Evolutionary conservation across 345 rosid genomes (phyloP), one percentile per base, ranked within the genome.

Genomic region (Brassica incana): DNA sequence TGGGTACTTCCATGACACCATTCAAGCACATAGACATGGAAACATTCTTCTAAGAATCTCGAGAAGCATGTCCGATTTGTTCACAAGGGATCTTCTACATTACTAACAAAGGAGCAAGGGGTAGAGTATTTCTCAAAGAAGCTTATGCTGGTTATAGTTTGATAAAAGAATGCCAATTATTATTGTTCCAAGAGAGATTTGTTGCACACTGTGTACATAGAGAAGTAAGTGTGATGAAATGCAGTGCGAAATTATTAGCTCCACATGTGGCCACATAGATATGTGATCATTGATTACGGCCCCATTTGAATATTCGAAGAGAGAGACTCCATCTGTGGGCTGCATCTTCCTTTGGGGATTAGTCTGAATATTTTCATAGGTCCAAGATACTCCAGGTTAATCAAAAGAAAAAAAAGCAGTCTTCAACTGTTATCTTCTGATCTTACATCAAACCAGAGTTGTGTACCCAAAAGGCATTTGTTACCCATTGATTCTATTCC

Each of bases 51-150:
- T 92, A 18, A 83, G 94, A 25, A 95, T 88, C 93, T 95, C 7
- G 99, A 95, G 80, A 93, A 91, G 78, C 82, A 91, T 84, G 97
- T 91, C 82, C 96, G 98, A 20, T 90, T 89, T 82, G 92, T 95
- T 64, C 88, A 87, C 15, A 93, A 95, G 84, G 94, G 61, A 90
- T 95, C 60, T 92, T 92, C 83, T 93, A 92, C 89, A 80, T 93
- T 62, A 95, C 97, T 15, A 95, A 91, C 81, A 93, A 91, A 89
- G 97, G 97, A 68, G 88, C 85, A 67, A 92, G 90, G 82, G 87
- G 97, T 76, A 91, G 92, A 11, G 90, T 93, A 33, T 83, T 93
- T 83, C 96, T 93, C 45, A 91, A 91, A 82, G 98, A 93, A 77
- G 94, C 90, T 67, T 93, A 91, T 83, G 84, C 75, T 82, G 93